Evolutionary conservation across 1,284 basidiomycete genomes (phyloP).

Genomic region (Moesziomyces antarcticus): DNA sequence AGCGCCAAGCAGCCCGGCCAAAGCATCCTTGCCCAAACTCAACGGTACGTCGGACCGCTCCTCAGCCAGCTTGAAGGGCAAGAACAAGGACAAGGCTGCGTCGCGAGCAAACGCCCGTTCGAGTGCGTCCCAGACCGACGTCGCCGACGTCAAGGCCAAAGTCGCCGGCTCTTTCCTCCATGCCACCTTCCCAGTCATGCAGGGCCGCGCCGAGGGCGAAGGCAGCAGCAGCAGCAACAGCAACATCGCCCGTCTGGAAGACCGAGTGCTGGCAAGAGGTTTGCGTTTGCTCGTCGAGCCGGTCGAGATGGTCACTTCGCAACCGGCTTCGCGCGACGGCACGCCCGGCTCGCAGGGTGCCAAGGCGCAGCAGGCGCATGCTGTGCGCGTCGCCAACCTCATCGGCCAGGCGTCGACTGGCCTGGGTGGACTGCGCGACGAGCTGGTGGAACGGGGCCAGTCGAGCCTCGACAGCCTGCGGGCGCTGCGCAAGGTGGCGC

Average conservation of each 20-base stretch:
- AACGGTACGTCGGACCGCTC: neutral
- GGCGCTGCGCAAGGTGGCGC: slow-evolving; percentile 23
- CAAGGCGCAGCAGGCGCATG: slow-evolving; percentile 25
- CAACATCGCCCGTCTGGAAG: slow-evolving; percentile 29
- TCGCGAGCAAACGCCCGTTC: slow-evolving; percentile 7
- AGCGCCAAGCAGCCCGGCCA: neutral
- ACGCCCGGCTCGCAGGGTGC: neutral
- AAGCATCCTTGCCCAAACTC: neutral
- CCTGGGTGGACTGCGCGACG: slow-evolving; percentile 18
- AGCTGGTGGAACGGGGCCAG: slow-evolving; percentile 13
- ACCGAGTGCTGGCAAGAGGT: slow-evolving; percentile 28
- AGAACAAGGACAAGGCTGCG: slow-evolving; percentile 8
- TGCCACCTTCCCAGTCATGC: slow-evolving; percentile 41
- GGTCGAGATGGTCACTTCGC: slow-evolving; percentile 23
- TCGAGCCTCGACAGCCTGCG: slow-evolving; percentile 14
- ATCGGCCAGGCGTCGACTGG: slow-evolving; percentile 41
- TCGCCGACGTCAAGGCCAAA: slow-evolving; percentile 22
- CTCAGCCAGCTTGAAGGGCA: slow-evolving; percentile 5
- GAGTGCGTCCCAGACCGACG: slow-evolving; percentile 5
- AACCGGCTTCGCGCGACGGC: slow-evolving; percentile 2
- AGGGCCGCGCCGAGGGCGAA: slow-evolving; percentile 5
- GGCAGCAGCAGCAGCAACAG: slow-evolving; percentile 14
- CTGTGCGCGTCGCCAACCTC: slow-evolving; percentile 23
- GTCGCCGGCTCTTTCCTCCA: slow-evolving; percentile 24
- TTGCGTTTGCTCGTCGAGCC: slow-evolving; percentile 28